Evolutionary conservation across 2,329 filamentous ascomycete genomes (phyloP), one percentile per base, ranked within the genome.

Genomic region (Hymenotorrendiella dingleyae): DNA sequence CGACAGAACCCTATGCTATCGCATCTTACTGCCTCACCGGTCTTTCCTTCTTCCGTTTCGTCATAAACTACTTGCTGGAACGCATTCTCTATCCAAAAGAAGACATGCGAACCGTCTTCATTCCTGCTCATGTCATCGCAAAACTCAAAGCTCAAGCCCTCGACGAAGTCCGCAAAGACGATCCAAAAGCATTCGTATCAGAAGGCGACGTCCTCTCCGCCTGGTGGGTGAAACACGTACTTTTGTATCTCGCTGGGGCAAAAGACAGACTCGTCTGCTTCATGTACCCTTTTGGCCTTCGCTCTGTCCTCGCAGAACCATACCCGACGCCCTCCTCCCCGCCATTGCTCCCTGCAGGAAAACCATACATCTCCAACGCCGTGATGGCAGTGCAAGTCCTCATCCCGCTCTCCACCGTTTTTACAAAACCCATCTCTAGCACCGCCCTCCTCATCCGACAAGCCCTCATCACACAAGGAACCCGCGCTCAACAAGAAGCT

Each of bases 121-220:
- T 74, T 2, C 65, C 70, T 0, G 57, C 47, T 2, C 20, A 38
- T 5, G 58, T 55, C 20, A 35, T 71, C 1, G 40, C 46, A 1
- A 29, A 43, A 2, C 42, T 72, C 28, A 62, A 58, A 4, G 36
- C 53, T 2, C 54, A 52, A 21, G 64, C 65, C 20, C 46, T 58
- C 29, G 49, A 54, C 6, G 64, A 67, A 17, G 43, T 62, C 20
- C 34, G 39, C 2, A 36, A 37, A 1, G 6, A 17, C 23, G 30
- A 36, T 19, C 9, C 39, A 2, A 45, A 42, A 9, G 56, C 65
- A 1, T 72, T 69, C 40, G 30, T 74, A 22, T 72, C 66, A 46
- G 68, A 72, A n/a, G 63, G 65, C 16, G 70, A 74, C 40, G 55
- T 73, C 2, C 51, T 74, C 2, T 54, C 59, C 1, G 67, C 67